A percentile compares a stretch with the other conserved stretches of the same genome.
phyloP scores from a whole-genome alignment of 805 yeast species.

The Candida khao-thaluensis region DNA sequence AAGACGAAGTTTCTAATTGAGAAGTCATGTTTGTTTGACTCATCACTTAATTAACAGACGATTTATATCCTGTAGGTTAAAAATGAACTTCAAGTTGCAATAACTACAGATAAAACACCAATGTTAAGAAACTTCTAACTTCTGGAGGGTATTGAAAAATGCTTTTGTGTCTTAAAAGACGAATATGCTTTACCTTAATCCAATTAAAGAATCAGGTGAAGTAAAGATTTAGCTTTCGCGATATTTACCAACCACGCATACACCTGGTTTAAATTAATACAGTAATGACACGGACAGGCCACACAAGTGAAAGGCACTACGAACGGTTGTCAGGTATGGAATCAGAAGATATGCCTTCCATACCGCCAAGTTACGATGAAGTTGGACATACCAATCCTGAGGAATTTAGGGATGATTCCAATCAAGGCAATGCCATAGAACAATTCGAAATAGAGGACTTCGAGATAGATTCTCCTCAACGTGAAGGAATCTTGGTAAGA shows the following conservation, averaged over 20 bases:
- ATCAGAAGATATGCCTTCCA: conserved; percentile 15
- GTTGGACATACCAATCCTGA: background rate
- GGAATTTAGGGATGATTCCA: background rate
- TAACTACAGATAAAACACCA: too few relatives aligned
- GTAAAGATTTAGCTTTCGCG: too few relatives aligned
- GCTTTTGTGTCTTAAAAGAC: background rate
- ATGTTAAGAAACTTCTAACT: background rate
- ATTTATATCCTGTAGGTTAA: too few relatives aligned
- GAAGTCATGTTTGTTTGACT: conserved; percentile 5
- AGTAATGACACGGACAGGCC: too few relatives aligned
- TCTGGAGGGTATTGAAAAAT: background rate
- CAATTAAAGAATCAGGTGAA: conserved; percentile 3
- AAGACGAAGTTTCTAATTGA: conserved; percentile 3
- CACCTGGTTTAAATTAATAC: too few relatives aligned
- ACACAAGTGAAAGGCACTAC: too few relatives aligned
- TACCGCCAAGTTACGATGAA: conserved; percentile 18
- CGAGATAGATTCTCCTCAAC: conserved; percentile 17
- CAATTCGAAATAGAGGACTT: conserved; percentile 20
- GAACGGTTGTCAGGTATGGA: too few relatives aligned
- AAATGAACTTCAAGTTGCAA: too few relatives aligned
- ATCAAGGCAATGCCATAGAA: conserved; percentile 12
- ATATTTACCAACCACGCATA: too few relatives aligned
- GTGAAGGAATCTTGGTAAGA: conserved; percentile 28
- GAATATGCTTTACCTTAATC: background rate
- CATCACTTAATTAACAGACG: too few relatives aligned